Base-by-base conservation (phyloP, 257 asterid species). In the Solanum verrucosum region DNA sequence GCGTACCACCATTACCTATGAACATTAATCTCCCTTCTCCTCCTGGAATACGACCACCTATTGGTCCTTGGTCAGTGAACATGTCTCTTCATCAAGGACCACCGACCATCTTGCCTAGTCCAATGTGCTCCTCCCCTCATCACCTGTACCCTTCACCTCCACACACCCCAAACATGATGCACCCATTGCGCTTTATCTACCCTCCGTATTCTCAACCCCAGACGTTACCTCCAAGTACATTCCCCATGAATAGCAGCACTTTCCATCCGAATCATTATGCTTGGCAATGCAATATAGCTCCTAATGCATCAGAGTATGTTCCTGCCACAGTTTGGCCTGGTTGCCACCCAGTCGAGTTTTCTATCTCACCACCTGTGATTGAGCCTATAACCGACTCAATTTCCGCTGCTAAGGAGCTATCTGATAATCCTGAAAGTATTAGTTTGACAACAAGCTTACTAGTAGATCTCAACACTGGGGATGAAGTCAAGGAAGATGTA, bases 141-240 rank as follows among this genome's bases (percentile, higher is more conserved):
- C 98, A 94, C 90, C 95, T 91, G 8, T 96, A 93, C 91, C 99
- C 98, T 7, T 97, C 99, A 34, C 97, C 98, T 83, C 99, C 99
- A 73, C 88, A 92, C 87, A 95, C 99, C 78, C 99, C 99, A 70
- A 97, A 89, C 94, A 92, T 94, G 92, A 94, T 96, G 90, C 99
- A 95, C 87, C 93, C 97, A n/a, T 68, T 96, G 91, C 99, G 98
- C 9, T 92, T 96, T 82, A 85, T 95, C 92, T 96, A 97, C 91
- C 98, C 98, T 40, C 95, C 98, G 18, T 96, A 87, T 91, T 46
- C 94, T 85, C 99, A 95, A 87, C 89, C 98, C 83, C 98, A 94
- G 88, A 74, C 96, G 42, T 85, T 95, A 60, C 92, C 98, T 71
- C 93, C 95, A 38, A 91, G 88, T 91, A 89, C 93, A 59, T 95